Evolutionary conservation across 1,139 yeast genomes (phyloP).

Genomic region (Kodamaea sp.): DNA sequence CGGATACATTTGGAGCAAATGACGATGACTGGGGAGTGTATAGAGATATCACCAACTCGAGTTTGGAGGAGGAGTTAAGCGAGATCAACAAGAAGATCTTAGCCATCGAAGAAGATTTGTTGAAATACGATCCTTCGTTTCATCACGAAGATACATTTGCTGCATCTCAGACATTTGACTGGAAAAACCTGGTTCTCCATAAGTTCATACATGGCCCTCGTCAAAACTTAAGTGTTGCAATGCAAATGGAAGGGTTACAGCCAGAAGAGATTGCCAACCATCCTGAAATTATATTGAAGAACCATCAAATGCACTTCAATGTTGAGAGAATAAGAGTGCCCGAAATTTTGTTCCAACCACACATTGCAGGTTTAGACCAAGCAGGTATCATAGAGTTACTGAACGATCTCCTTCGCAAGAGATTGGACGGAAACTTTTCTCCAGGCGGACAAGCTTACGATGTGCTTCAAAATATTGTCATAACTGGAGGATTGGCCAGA

Average conservation of each 20-base stretch:
- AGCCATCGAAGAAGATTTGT: slow-evolving; percentile 69
- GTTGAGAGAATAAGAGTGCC: slow-evolving; percentile 91
- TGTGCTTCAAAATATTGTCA: slow-evolving; percentile 62
- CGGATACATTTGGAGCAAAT: slow-evolving; percentile 92
- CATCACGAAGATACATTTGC: slow-evolving; percentile 78
- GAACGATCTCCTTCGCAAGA: slow-evolving; percentile 62
- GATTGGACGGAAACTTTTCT: slow-evolving; percentile 54
- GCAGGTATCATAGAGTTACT: slow-evolving; percentile 84
- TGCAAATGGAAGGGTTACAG: slow-evolving; percentile 46
- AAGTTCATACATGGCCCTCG: slow-evolving; percentile 89
- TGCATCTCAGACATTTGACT: slow-evolving; percentile 75
- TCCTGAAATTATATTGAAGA: slow-evolving; percentile 46
- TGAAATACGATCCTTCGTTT: slow-evolving; percentile 82
- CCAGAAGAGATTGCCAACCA: slow-evolving; percentile 46
- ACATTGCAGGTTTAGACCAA: slow-evolving; percentile 92
- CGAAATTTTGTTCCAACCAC: slow-evolving; percentile 91
- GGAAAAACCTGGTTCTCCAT: slow-evolving; percentile 80
- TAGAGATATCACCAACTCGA: slow-evolving; percentile 75
- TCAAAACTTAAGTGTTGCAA: slow-evolving; percentile 47
- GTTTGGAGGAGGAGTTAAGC: slow-evolving; percentile 72
- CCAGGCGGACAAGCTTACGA: slow-evolving; percentile 56
- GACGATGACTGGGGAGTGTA: slow-evolving; percentile 96
- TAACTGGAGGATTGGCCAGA: slow-evolving; percentile 83
- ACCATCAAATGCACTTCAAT: slow-evolving; percentile 85
- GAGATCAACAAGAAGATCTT: slow-evolving; percentile 63